These are phyloP conservation scores for Cladosporium phlei DNA, from an alignment of 2,329 filamentous ascomycete species.

Conservation along the genomic window DNA sequence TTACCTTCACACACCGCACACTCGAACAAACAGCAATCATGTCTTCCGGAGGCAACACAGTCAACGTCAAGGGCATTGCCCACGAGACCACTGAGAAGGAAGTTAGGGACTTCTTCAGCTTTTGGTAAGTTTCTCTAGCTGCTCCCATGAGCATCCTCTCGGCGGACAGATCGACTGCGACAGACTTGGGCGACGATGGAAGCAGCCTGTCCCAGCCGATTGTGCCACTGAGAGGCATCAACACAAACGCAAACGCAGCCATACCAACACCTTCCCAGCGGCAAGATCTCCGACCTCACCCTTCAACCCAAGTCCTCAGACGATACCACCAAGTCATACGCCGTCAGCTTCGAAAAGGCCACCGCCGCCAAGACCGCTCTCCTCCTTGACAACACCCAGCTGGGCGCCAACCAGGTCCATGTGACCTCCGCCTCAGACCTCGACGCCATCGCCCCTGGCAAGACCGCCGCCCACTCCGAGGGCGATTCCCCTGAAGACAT, in stretches of 20 bases:
- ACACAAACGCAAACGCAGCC: no score
- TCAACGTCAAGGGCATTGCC: conserved; percentile 87
- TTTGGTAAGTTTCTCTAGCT: conserved; percentile 57
- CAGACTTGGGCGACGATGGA: no score
- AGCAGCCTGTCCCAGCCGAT: no score
- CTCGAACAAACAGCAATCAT: conserved; percentile 31
- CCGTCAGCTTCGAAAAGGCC: conserved; percentile 95
- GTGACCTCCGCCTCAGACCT: conserved; percentile 68
- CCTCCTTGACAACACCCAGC: conserved; percentile 92
- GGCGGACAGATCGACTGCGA: no score
- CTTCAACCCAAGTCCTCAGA: conserved; percentile 57
- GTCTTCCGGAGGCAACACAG: conserved; percentile 54
- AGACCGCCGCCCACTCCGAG: conserved; percentile 52
- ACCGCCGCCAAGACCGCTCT: conserved; percentile 95
- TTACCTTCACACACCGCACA: not conserved
- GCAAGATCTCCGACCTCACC: conserved; percentile 83
- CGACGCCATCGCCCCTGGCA: conserved; percentile 58
- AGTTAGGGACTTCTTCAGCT: conserved; percentile 95
- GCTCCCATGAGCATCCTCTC: conserved; percentile 3
- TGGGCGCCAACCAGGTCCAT: conserved; percentile 70
- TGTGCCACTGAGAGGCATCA: no score
- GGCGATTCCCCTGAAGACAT: conserved; percentile 63
- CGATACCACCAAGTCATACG: conserved; percentile 71
- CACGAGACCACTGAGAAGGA: conserved; percentile 79
- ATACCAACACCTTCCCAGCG: conserved; percentile 48